Base-by-base conservation (phyloP, 352 stramenopile species). In the Phytopythium helicoides region DNA sequence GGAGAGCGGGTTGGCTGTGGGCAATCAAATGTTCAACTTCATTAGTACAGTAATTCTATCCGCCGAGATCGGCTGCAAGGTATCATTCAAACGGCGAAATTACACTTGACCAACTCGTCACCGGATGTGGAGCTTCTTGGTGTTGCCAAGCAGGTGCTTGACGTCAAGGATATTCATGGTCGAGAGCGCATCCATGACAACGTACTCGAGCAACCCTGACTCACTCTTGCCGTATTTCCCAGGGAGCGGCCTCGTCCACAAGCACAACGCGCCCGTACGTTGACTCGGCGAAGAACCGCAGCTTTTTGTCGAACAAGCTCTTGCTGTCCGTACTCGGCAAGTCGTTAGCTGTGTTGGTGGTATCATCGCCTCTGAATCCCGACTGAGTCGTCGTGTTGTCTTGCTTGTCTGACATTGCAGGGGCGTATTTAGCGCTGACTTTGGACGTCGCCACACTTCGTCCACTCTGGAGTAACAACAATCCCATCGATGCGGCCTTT, bases 141-240 rank as follows among this genome's bases (percentile, higher is more conserved):
- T 68, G 26, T 75, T 66, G 22, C 63, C 63, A 12, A 86, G 48
- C 23, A 86, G 58, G 35, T 67, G 61, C 26, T 86, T 83, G 46
- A 86, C 76, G 47, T 86, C 71, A 18, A 79, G 22, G 33, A 86
- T 82, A 31, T 41, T 64, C 48, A 76, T 76, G 7, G 52, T 60
- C 22, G 74, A 66, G 7, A 86, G 70, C n/a, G 69, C 75, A 22
- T 86, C 75, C 12, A 47, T 42, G 5, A 74, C 67, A 0, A 54
- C 31, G 46, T 69, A 83, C 47, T 83, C 62, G 33, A 61, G 46
- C 45, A 76, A 46, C 2, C 59, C 66, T 12, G 59, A 56, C 25
- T 57, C 39, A 25, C 68, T 68, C 36, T 65, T 73, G 35, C 46
- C 21, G 12, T 68, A 56, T 6, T 62, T 63, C 4, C 74, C 71